Conservation (phyloP, 2,329 filamentous ascomycete genomes). For the Corniculantispora saksenae region DNA sequence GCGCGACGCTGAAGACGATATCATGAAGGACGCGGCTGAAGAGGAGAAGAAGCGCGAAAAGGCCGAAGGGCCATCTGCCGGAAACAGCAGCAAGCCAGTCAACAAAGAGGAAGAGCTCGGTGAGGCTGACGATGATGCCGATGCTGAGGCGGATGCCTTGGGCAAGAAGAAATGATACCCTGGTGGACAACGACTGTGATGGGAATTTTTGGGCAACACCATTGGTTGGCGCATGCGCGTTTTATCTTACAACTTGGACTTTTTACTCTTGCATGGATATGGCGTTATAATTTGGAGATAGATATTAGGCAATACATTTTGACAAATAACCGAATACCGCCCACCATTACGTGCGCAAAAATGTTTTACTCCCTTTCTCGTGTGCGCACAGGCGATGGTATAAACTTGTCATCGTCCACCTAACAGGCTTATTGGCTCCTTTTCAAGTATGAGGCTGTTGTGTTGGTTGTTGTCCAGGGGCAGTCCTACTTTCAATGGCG, state of each 20-base stretch:
- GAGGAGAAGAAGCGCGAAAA: conserved; percentile 43
- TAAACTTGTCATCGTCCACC: no score
- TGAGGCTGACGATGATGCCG: conserved; percentile 52
- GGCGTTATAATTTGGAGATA: no score
- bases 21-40: conserved; percentile 54
- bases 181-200: not conserved
- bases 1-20: conserved; percentile 64
- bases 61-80: conserved; percentile 20
- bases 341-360: no score
- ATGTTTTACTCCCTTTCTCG: no score
- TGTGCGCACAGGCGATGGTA: no score
- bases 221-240: not conserved
- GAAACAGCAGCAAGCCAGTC: conserved; percentile 24
- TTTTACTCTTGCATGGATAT: not conserved
- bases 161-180: conserved; percentile 38
- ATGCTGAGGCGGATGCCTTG: conserved; percentile 43
- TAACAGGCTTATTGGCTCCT: no score
- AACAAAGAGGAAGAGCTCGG: conserved; percentile 52
- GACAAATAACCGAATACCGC: no score
- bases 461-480: no score
- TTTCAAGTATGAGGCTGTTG: no score
- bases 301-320: no score
- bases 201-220: not conserved
- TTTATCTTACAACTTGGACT: not conserved
- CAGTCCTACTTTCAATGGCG: no score